Conservation (phyloP, 257 asterid genomes). For the Fraxinus excelsior region DNA sequence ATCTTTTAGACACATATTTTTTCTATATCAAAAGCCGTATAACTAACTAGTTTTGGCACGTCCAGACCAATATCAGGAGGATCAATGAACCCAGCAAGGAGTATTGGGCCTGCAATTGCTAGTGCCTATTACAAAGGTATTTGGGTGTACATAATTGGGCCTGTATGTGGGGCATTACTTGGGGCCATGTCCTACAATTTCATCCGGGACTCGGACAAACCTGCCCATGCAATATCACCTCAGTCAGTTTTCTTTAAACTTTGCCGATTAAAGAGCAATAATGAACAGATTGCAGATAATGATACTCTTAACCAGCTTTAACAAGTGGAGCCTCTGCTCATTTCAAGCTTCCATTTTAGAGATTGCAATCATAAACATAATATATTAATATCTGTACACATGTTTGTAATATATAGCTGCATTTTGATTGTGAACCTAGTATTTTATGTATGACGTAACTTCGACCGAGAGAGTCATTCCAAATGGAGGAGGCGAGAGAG, state of each 20-base stretch:
- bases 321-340: not conserved
- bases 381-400: no score
- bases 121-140: conserved; percentile 61
- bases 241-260: conserved; percentile 47
- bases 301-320: conserved; percentile 23
- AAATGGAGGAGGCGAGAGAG: no score
- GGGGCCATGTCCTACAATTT: conserved; percentile 74
- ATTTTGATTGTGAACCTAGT: no score
- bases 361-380: no score
- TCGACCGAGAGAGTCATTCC: no score
- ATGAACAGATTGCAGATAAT: conserved; percentile 20
- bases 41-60: not conserved
- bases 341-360: not conserved
- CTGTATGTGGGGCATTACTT: conserved; percentile 61
- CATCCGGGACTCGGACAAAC: conserved; percentile 57
- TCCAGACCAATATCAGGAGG: conserved; percentile 86
- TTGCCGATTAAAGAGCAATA: conserved; percentile 46
- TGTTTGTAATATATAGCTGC: not conserved
- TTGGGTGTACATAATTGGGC: conserved; percentile 78
- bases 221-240: conserved; percentile 39
- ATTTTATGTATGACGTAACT: no score
- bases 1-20: no score
- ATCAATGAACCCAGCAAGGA: conserved; percentile 87
- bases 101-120: conserved; percentile 83
- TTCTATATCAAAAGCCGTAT: no score